Base-by-base conservation (phyloP, 768 basidiomycete genomes). In the Boletus pseudo-olivaceus region DNA sequence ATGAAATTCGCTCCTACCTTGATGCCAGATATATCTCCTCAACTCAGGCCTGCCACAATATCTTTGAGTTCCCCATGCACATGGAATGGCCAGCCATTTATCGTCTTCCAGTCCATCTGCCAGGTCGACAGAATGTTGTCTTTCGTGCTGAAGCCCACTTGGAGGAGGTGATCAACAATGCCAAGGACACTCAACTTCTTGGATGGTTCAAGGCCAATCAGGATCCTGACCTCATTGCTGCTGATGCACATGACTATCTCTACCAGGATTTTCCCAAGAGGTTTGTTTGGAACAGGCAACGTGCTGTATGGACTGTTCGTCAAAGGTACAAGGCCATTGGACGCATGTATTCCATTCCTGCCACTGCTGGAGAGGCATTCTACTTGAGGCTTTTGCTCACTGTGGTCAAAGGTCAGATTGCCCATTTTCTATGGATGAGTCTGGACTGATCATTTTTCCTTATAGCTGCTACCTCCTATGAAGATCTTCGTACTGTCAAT, bases 321-420 rank as follows among this genome's bases (percentile, higher is more conserved):
- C 51, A 55, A n/a, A 26, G 72, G 66, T 55, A 57, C 23, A 62
- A 61, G 32, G 48, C 42, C 4, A 62, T 59, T 62, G 49, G 59
- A 7, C 3, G 20, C 34, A 61, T 62, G 54, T 55, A 62, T 3
- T n/a, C 51, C 1, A 5, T 38, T 17, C 49, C 59, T 45, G 63
- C 71, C 2, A 51, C 51, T 33, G 52, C 60, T 38, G 73, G 75
- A 2, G 75, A 80, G 41, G 44, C 54, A 0, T 79, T 77, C 43
- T 78, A 78, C 49, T 62, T 81, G 5, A 42, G 67, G 5, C 63
- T 69, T 7, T 61, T 79, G 3, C 69, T 80, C 0, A 74, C 76
- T 42, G 60, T 70, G 38, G 69, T 75, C 23, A 68, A 61, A 49
- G 58, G 48, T 59, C 1, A 10, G 23, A 23, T 23, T 23, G 23